A percentile compares a stretch with the other conserved stretches of the same genome.
Conservation (phyloP, 192 early-diverging fungal genomes). For the Piromyces finnis region DNA sequence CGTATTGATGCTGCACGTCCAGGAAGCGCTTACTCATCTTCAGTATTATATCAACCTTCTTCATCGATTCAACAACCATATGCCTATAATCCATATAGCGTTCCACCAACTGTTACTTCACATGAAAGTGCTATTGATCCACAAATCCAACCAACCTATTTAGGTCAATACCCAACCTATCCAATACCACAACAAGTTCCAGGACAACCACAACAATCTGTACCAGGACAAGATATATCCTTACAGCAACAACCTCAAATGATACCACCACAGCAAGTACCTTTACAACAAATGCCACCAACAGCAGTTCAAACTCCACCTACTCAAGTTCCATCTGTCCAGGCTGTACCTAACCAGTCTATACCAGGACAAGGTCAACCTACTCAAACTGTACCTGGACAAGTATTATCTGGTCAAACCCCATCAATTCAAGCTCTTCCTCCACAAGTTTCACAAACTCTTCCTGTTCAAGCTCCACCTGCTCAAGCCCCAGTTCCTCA, state of each 20-base stretch:
- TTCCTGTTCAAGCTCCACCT: too few species aligned
- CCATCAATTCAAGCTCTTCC: too few species aligned
- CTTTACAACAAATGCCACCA: too few species aligned
- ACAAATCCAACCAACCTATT: background rate
- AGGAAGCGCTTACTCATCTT: constrained; percentile 1
- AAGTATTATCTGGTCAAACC: too few species aligned
- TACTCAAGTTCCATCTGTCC: too few species aligned
- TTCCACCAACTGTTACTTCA: background rate
- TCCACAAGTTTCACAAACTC: too few species aligned
- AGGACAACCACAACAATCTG: background rate
- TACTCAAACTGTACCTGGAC: too few species aligned
- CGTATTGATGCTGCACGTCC: constrained; percentile 11
- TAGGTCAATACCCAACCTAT: background rate
- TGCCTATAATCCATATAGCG: constrained; percentile 1
- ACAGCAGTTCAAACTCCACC: background rate
- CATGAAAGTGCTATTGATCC: background rate
- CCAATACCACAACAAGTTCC: background rate
- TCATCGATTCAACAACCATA: constrained; percentile 10
- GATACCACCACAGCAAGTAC: background rate
- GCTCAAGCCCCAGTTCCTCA: too few species aligned
- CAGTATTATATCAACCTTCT: constrained; percentile 4
- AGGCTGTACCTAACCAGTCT: too few species aligned
- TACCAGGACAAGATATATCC: background rate
- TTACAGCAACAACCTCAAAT: background rate
- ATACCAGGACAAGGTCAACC: too few species aligned